These are phyloP conservation scores for Inga oerstediana DNA, from an alignment of 306 rosid genomes.

Conservation along the genomic window DNA sequence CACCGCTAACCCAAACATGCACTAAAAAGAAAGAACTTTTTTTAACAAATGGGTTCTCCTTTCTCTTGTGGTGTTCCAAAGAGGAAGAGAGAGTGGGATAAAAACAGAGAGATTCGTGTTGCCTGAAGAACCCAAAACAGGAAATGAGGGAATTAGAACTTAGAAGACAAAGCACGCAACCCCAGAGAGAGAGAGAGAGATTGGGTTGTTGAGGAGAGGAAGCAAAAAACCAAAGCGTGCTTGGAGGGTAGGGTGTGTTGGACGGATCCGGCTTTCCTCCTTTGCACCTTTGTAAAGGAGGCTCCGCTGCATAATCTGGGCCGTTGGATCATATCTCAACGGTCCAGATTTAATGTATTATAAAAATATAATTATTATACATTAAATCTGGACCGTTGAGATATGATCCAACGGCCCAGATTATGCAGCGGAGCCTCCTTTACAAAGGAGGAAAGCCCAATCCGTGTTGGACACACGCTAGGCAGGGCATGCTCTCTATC, in stretches of 20 bases:
- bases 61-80: slow-evolving; percentile 14
- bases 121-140: slow-evolving; percentile 47
- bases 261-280: too few relatives aligned
- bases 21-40: not conserved
- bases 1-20: too few relatives aligned
- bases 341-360: too few relatives aligned
- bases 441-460: too few relatives aligned
- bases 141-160: slow-evolving; percentile 40
- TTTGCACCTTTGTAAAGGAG: too few relatives aligned
- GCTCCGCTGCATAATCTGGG: too few relatives aligned
- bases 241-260: slow-evolving; percentile 12
- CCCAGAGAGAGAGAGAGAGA: slow-evolving; percentile 16
- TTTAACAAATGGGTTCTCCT: slow-evolving; percentile 34
- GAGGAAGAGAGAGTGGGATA: slow-evolving; percentile 11
- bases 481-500: slow-evolving; percentile 19
- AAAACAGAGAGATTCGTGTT: slow-evolving; percentile 53
- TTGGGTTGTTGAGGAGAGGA: slow-evolving; percentile 60
- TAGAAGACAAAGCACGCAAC: slow-evolving; percentile 63
- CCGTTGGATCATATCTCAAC: too few relatives aligned
- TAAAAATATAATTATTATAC: too few relatives aligned
- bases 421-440: too few relatives aligned
- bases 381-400: too few relatives aligned
- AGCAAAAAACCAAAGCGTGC: slow-evolving; percentile 67
- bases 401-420: too few relatives aligned
- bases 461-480: slow-evolving; percentile 25